phyloP scores from a whole-genome alignment of 2,329 filamentous ascomycete species.

The Arachnopeziza araneosa region DNA sequence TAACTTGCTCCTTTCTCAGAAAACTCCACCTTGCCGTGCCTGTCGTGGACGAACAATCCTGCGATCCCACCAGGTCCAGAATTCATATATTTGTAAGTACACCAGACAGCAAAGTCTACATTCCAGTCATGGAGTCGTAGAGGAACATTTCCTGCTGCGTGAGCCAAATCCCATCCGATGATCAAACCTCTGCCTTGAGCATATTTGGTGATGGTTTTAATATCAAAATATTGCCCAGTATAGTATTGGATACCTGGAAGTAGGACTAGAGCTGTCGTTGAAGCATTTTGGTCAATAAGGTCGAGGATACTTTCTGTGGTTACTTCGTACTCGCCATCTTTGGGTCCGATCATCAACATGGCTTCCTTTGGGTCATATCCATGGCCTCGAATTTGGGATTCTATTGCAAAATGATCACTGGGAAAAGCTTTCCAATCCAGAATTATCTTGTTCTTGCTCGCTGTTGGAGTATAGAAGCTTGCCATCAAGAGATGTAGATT shows the following conservation, averaged over 20 bases:
- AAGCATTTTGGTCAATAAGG: conserved; percentile 68
- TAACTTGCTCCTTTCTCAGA: conserved; percentile 42
- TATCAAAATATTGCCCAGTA: conserved; percentile 83
- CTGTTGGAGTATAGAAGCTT: conserved; percentile 61
- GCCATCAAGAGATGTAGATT: conserved; percentile 66
- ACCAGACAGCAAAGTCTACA: conserved; percentile 90
- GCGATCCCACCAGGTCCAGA: conserved; percentile 77
- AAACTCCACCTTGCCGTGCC: conserved; percentile 54
- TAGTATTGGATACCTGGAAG: conserved; percentile 90
- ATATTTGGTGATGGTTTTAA: conserved; percentile 70
- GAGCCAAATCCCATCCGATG: conserved; percentile 84
- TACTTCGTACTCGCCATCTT: conserved; percentile 52
- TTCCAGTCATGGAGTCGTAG: conserved; percentile 79
- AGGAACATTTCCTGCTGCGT: conserved; percentile 79
- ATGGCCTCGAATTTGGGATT: conserved; percentile 73
- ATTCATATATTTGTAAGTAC: conserved; percentile 92
- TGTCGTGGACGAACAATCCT: conserved; percentile 74
- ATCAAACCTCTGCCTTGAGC: conserved; percentile 66
- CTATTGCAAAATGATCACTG: conserved; percentile 79
- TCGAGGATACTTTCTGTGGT: conserved; percentile 66
- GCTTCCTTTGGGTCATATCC: conserved; percentile 56
- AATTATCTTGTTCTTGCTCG: conserved; percentile 59
- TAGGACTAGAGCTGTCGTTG: conserved; percentile 67
- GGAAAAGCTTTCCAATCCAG: conserved; percentile 82
- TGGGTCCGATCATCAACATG: conserved; percentile 69